Conservation (phyloP, 2,329 filamentous ascomycete species). For the Aspergillus sp. region DNA sequence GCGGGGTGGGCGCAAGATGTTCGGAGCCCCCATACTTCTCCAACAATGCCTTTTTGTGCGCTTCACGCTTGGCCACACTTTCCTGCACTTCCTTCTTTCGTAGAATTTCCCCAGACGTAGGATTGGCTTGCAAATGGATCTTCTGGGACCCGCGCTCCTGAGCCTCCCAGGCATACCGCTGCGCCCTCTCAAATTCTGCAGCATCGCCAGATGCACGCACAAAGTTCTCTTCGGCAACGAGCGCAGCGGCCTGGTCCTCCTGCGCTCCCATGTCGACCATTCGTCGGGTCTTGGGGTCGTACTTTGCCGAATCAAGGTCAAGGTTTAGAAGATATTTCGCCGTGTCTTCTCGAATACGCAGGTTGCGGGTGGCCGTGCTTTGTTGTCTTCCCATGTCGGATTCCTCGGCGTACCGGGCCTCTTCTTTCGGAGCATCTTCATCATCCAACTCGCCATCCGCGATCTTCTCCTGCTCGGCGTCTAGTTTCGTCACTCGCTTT, state of each 20-base stretch:
- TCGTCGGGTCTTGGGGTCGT: slow-evolving; percentile 91
- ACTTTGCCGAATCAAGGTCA: slow-evolving; percentile 93
- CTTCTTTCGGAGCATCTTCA: slow-evolving; percentile 36
- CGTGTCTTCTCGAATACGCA: slow-evolving; percentile 92
- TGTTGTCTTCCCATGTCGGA: slow-evolving; percentile 95
- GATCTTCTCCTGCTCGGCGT: slow-evolving; percentile 46
- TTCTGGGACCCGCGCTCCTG: slow-evolving; percentile 79
- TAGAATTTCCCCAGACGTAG: slow-evolving; percentile 82
- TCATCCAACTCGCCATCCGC: slow-evolving; percentile 56
- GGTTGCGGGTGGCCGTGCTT: slow-evolving; percentile 82
- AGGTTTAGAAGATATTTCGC: slow-evolving; percentile 95
- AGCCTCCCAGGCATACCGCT: slow-evolving; percentile 90
- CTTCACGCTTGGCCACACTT: slow-evolving; percentile 64
- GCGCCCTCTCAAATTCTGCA: slow-evolving; percentile 84
- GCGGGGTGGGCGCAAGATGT: slow-evolving; percentile 57
- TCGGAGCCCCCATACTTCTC: slow-evolving; percentile 80
- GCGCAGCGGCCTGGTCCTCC: slow-evolving; percentile 71
- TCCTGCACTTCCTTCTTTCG: slow-evolving; percentile 78
- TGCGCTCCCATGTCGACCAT: slow-evolving; percentile 84
- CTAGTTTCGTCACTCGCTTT: slow-evolving; percentile 53
- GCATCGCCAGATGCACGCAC: slow-evolving; percentile 86
- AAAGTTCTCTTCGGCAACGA: slow-evolving; percentile 92
- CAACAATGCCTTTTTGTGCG: slow-evolving; percentile 66
- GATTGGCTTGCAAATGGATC: slow-evolving; percentile 91
- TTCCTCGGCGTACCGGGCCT: slow-evolving; percentile 79